A percentile compares a stretch with the other conserved stretches of the same genome.
These are phyloP conservation scores for Paraphoma chrysanthemicola DNA, from an alignment of 2,329 filamentous ascomycete genomes.

Conservation along the genomic window DNA sequence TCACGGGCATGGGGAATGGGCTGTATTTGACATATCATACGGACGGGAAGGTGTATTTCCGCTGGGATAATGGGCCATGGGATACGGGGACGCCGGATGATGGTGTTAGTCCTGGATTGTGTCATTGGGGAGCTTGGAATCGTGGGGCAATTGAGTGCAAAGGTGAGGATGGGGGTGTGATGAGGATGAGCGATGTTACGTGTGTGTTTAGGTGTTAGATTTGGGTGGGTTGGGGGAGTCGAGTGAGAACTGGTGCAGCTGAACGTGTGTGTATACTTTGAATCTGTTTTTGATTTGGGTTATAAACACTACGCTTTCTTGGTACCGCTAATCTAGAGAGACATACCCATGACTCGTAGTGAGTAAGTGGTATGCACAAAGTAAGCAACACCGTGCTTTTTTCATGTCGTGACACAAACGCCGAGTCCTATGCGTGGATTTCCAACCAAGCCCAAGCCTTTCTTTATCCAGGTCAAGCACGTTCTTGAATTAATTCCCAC, in stretches of 20 bases:
- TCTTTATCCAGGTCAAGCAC: too few species aligned
- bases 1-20: neutral
- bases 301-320: too few species aligned
- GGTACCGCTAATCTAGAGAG: too few species aligned
- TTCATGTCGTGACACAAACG: neutral
- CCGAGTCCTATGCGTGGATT: neutral
- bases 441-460: neutral
- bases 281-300: too few species aligned
- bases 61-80: neutral
- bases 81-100: neutral
- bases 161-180: neutral
- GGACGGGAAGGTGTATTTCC: neutral
- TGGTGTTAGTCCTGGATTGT: neutral
- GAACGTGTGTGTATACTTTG: too few species aligned
- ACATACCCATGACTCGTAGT: neutral
- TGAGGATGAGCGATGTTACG: neutral
- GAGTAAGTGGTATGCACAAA: neutral
- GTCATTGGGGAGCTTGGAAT: neutral
- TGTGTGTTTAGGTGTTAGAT: conserved; percentile 2
- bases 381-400: conserved; percentile 1
- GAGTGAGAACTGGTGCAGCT: too few species aligned
- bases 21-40: neutral
- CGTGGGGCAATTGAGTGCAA: neutral
- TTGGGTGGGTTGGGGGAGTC: neutral
- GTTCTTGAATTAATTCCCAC: neutral